phyloP scores from a whole-genome alignment of 371 early-diverging fungal genomes.

The Mortierella sp. region DNA sequence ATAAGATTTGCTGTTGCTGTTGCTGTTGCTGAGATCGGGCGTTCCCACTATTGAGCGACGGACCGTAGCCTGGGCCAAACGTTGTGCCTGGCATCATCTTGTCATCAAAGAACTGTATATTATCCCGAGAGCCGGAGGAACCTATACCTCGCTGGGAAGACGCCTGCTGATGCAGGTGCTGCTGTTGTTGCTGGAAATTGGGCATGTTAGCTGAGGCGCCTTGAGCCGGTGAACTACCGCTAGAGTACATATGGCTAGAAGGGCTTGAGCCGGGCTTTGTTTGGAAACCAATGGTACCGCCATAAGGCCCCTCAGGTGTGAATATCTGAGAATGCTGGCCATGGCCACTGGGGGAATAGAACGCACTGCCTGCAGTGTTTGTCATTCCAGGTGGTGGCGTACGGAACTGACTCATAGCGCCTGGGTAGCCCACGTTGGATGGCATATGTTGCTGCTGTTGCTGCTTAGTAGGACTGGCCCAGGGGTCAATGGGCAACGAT shows the following conservation, averaged over 20 bases:
- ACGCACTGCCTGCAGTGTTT: slow-evolving; percentile 19
- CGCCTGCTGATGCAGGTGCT: slow-evolving; percentile 29
- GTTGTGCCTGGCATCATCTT: slow-evolving; percentile 27
- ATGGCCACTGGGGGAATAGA: slow-evolving; percentile 28
- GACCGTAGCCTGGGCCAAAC: slow-evolving; percentile 50
- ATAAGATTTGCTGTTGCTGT: slow-evolving; percentile 26
- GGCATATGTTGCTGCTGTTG: slow-evolving; percentile 13
- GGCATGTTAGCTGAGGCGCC: slow-evolving; percentile 22
- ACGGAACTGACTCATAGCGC: slow-evolving; percentile 33
- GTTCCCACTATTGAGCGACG: slow-evolving; percentile 39
- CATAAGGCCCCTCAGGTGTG: slow-evolving; percentile 50
- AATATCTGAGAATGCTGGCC: slow-evolving; percentile 22
- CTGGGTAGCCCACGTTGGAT: slow-evolving; percentile 18
- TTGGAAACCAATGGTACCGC: slow-evolving; percentile 24
- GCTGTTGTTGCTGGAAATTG: slow-evolving; percentile 18
- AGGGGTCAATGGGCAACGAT: slow-evolving; percentile 41
- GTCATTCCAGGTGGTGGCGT: slow-evolving; percentile 38
- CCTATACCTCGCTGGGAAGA: slow-evolving; percentile 36
- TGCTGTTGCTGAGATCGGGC: slow-evolving; percentile 22
- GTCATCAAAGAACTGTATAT: slow-evolving; percentile 38
- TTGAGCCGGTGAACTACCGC: slow-evolving; percentile 43
- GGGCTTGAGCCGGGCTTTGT: slow-evolving; percentile 17
- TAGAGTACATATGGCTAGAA: slow-evolving; percentile 31
- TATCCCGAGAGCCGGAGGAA: slow-evolving; percentile 26
- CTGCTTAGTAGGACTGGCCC: slow-evolving; percentile 40